Evolutionary conservation across 2,329 filamentous ascomycete genomes (phyloP).

Genomic region (Pleomassaria siparia): DNA sequence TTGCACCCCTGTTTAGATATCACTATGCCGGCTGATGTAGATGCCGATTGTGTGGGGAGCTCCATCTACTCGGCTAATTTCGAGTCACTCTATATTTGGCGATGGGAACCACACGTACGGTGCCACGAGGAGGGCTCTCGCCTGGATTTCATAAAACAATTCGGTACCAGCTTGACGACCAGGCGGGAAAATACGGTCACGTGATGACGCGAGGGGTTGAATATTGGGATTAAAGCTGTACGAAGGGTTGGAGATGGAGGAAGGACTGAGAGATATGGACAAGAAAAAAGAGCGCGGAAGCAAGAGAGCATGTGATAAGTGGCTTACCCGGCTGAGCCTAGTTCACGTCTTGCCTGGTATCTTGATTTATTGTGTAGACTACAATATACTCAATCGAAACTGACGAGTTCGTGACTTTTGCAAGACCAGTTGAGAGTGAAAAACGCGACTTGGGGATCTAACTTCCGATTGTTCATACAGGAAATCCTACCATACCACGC

Average conservation of each 20-base stretch:
- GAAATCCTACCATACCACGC: no score
- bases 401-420: no score
- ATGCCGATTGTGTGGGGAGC: constrained; percentile 1
- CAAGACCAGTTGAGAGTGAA: no score
- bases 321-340: no score
- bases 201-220: neutral
- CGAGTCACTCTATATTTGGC: neutral
- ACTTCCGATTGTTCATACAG: no score
- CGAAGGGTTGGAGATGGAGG: neutral
- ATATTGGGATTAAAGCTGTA: neutral
- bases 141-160: neutral
- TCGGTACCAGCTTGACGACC: no score
- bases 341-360: no score
- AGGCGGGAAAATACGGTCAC: neutral
- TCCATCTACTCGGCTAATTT: constrained; percentile 10
- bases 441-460: no score
- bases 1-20: neutral
- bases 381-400: no score
- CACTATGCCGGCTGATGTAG: constrained; percentile 3
- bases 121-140: neutral
- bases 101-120: neutral
- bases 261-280: neutral
- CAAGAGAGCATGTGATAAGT: no score
- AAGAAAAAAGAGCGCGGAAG: neutral
- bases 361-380: no score